phyloP scores from a whole-genome alignment of 108 stramenopile genomes.

The Fragilaria crotonensis region DNA sequence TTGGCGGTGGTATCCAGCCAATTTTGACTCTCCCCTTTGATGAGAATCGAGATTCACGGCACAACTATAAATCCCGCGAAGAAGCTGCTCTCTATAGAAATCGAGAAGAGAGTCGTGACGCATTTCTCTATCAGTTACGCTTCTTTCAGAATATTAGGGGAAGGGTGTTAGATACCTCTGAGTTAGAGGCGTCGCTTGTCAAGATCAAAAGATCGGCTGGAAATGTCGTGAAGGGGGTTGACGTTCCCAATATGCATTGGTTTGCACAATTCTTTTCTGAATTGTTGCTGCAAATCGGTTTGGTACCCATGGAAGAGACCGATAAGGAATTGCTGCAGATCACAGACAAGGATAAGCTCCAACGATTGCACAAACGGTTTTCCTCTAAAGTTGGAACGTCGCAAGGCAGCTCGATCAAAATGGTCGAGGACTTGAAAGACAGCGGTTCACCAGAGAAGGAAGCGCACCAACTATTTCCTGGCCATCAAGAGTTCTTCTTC shows the following conservation, averaged over 20 bases:
- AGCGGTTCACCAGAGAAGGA: slow-evolving; percentile 12
- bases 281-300: slow-evolving; percentile 67
- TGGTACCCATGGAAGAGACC: slow-evolving; percentile 65
- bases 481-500: slow-evolving; percentile 81
- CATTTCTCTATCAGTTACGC: slow-evolving; percentile 67
- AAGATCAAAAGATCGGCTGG: slow-evolving; percentile 34
- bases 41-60: slow-evolving; percentile 59
- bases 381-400: slow-evolving; percentile 25
- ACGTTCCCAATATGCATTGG: slow-evolving; percentile 52
- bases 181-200: slow-evolving; percentile 26
- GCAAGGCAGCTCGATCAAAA: slow-evolving; percentile 37
- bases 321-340: slow-evolving; percentile 67
- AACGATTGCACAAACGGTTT: slow-evolving; percentile 73
- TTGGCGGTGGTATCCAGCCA: slow-evolving; percentile 18
- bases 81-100: slow-evolving; percentile 56
- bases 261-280: slow-evolving; percentile 74
- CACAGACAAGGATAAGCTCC: slow-evolving; percentile 52
- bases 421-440: slow-evolving; percentile 20
- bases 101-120: slow-evolving; percentile 65
- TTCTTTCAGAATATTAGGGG: slow-evolving; percentile 56
- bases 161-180: slow-evolving; percentile 37
- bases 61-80: slow-evolving; percentile 52
- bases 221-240: slow-evolving; percentile 33
- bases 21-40: slow-evolving; percentile 72
- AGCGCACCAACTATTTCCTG: slow-evolving; percentile 56